Conservation (phyloP, 169 alveolate species). For the Perkinsus olseni region DNA sequence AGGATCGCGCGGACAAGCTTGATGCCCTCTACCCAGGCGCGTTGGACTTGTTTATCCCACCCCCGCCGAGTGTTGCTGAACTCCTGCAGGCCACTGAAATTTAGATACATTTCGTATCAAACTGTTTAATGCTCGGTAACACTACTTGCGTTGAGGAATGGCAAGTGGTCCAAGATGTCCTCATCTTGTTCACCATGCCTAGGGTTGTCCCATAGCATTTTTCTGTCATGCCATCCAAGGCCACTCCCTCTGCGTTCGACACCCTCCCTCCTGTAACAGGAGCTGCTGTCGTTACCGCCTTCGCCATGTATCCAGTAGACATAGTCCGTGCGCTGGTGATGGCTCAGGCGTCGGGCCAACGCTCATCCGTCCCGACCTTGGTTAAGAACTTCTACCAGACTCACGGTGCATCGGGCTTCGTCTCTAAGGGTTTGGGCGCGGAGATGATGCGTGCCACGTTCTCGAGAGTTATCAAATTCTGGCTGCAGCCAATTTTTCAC, state of each 20-base stretch:
- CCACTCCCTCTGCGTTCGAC: neutral
- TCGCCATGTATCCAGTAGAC: slow-evolving; percentile 19
- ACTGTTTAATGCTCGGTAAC: neutral
- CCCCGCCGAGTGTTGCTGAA: neutral
- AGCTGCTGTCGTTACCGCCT: slow-evolving; percentile 14
- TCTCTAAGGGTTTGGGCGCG: slow-evolving; percentile 17
- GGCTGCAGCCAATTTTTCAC: slow-evolving; percentile 21
- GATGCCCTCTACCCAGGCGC: neutral
- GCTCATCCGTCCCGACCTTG: neutral
- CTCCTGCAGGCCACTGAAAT: neutral
- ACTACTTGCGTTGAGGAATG: neutral
- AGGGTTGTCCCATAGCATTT: neutral
- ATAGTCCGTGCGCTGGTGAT: slow-evolving; percentile 15
- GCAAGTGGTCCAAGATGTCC: neutral
- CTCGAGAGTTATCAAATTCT: slow-evolving; percentile 12
- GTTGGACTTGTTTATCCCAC: neutral
- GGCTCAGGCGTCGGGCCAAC: slow-evolving; percentile 5
- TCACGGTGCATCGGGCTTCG: slow-evolving; percentile 19
- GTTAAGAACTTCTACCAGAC: neutral
- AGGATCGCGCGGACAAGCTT: neutral
- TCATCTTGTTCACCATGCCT: neutral
- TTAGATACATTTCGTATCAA: neutral
- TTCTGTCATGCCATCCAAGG: neutral
- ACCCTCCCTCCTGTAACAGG: slow-evolving; percentile 13
- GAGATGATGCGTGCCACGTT: slow-evolving; percentile 17